Evolutionary conservation across 1,139 yeast genomes (phyloP).

Genomic region (Petasospora rhodanensis): DNA sequence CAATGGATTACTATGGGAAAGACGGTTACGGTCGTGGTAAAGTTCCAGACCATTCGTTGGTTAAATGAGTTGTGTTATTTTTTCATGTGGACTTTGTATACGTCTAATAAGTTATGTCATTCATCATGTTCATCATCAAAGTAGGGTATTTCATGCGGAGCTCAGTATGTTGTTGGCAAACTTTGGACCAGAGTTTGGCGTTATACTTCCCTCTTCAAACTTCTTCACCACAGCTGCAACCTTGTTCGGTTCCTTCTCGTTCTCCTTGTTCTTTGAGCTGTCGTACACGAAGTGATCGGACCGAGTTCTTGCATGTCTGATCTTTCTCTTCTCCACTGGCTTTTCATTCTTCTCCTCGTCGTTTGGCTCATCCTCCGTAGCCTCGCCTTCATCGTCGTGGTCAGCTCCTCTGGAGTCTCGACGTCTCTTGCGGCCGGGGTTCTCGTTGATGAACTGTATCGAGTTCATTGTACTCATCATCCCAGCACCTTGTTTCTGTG

Average conservation of each 20-base stretch:
- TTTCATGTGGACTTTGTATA: too few species aligned
- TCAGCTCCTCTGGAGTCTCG: slow-evolving; percentile 15
- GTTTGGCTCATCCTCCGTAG: slow-evolving; percentile 12
- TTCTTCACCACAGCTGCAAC: slow-evolving; percentile 8
- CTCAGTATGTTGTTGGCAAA: slow-evolving; percentile 27
- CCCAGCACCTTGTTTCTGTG: slow-evolving; percentile 3
- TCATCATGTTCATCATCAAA: too few species aligned
- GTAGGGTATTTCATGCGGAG: slow-evolving; percentile 18
- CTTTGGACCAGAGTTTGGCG: slow-evolving; percentile 19
- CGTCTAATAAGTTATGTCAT: too few species aligned
- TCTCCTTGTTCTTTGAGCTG: neutral
- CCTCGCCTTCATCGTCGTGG: slow-evolving; percentile 12
- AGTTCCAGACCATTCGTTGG: slow-evolving; percentile 42
- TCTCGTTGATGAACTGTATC: slow-evolving; percentile 25
- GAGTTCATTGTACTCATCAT: slow-evolving; percentile 26
- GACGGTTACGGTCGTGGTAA: slow-evolving; percentile 94
- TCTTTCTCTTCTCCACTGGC: slow-evolving; percentile 5
- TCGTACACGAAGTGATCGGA: slow-evolving; percentile 13
- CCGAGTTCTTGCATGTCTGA: slow-evolving; percentile 15
- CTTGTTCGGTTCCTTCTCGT: too few species aligned
- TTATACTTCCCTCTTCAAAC: slow-evolving; percentile 7
- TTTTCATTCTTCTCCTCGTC: slow-evolving; percentile 4
- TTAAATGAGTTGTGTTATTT: slow-evolving; percentile 2
- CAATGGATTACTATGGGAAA: slow-evolving; percentile 91
- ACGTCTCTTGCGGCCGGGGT: slow-evolving; percentile 23